These are phyloP conservation scores for Myxozyma melibiosi DNA, from an alignment of 805 yeast species.

Conservation along the genomic window DNA sequence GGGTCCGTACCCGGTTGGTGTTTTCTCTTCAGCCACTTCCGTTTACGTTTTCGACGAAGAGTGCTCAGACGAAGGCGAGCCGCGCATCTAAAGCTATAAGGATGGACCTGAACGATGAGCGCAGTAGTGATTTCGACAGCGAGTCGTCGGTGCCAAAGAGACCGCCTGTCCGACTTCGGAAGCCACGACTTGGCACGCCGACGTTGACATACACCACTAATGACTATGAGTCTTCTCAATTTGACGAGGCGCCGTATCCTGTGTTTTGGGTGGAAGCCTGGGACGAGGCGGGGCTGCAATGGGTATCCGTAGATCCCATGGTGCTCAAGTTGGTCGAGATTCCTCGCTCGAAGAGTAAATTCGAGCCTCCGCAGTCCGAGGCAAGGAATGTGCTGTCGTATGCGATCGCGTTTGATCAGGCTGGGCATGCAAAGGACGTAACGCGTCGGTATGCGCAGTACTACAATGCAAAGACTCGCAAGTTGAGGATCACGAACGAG, in stretches of 20 bases:
- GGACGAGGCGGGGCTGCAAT: slow-evolving; percentile 68
- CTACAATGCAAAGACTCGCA: slow-evolving; percentile 73
- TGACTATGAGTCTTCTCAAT: slow-evolving; percentile 17
- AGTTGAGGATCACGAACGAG: slow-evolving; percentile 67
- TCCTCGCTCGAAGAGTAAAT: slow-evolving; percentile 55
- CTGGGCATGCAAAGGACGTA: slow-evolving; percentile 72
- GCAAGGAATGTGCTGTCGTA: slow-evolving; percentile 64
- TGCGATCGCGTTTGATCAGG: slow-evolving; percentile 72
- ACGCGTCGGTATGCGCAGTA: slow-evolving; percentile 77
- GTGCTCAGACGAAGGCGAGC: not conserved
- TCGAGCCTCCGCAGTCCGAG: slow-evolving; percentile 74
- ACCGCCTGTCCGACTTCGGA: slow-evolving; percentile 27
- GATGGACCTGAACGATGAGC: not conserved
- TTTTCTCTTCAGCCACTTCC: slow-evolving; percentile 92
- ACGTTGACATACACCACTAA: slow-evolving; percentile 25
- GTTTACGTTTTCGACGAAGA: slow-evolving; percentile 49
- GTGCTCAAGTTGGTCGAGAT: slow-evolving; percentile 65
- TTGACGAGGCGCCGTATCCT: slow-evolving; percentile 51
- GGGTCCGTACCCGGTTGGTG: slow-evolving; percentile 71
- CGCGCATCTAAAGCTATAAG: slow-evolving; percentile 10
- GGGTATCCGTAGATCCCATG: slow-evolving; percentile 87
- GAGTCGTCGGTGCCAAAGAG: not conserved
- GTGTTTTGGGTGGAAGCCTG: slow-evolving; percentile 94
- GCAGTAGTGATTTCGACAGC: slow-evolving; percentile 1
- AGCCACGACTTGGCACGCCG: slow-evolving; percentile 23